Evolutionary conservation across 139 green algal genomes (phyloP).

Genomic region (Chlamydomonas sp.): DNA sequence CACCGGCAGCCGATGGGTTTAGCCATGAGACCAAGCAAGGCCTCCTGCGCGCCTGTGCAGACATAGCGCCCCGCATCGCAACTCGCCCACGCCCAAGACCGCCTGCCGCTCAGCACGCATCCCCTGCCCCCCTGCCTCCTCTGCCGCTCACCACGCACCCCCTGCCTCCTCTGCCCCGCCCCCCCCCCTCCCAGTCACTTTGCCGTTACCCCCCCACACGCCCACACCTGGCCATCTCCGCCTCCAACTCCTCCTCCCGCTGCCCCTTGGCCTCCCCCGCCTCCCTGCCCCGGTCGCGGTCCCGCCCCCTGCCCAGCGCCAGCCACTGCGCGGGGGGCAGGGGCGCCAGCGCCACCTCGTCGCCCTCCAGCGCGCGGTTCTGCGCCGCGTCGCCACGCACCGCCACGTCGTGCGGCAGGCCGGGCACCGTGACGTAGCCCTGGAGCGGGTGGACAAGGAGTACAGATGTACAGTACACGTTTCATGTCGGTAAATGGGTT

Average conservation of each 20-base stretch:
- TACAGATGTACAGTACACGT: background rate
- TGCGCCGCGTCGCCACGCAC: constrained; percentile 44
- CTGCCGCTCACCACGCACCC: no score
- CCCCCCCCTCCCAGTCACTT: no score
- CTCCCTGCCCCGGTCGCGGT: background rate
- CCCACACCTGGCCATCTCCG: no score
- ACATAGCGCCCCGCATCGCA: no score
- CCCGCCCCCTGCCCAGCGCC: constrained; percentile 18
- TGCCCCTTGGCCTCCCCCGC: background rate
- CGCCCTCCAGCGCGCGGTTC: constrained; percentile 81
- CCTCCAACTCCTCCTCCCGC: no score
- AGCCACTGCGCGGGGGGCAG: background rate
- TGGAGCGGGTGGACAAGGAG: constrained; percentile 38
- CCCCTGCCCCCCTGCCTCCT: no score
- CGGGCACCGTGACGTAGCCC: constrained; percentile 70
- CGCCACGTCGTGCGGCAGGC: constrained; percentile 74
- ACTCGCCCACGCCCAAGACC: no score
- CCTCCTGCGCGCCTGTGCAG: background rate
- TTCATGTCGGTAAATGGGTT: background rate
- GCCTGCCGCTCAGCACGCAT: no score
- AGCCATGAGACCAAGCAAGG: background rate
- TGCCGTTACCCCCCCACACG: no score
- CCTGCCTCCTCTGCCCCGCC: no score
- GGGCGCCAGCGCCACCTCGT: constrained; percentile 80
- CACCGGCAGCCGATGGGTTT: background rate